These are phyloP conservation scores for Acacia melanoxylon DNA, from an alignment of 306 rosid species.

Conservation along the genomic window DNA sequence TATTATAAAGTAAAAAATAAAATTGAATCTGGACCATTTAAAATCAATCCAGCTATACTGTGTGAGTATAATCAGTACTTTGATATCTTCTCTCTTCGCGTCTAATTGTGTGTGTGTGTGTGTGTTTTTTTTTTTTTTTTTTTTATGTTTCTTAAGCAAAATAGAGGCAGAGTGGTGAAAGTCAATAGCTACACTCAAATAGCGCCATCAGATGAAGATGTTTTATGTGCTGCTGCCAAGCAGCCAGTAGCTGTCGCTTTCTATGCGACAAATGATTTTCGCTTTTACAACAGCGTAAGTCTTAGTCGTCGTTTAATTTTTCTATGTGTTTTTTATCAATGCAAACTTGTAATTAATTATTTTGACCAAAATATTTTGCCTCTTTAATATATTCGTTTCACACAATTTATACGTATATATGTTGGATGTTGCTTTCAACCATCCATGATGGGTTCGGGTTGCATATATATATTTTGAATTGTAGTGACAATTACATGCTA, in stretches of 20 bases:
- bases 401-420: neutral
- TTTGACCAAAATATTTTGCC: neutral
- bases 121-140: neutral
- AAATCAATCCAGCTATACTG: too few relatives aligned
- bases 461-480: too few relatives aligned
- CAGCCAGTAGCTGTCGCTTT: neutral
- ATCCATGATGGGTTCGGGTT: too few relatives aligned
- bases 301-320: neutral
- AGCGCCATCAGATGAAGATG: neutral
- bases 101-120: neutral
- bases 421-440: too few relatives aligned
- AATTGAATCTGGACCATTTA: too few relatives aligned
- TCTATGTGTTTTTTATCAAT: neutral
- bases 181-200: neutral
- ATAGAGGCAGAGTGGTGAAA: neutral
- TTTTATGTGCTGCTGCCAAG: neutral
- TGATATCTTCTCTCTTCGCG: neutral
- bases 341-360: neutral
- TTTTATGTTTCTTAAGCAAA: neutral
- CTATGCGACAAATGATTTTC: neutral
- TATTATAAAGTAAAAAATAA: too few relatives aligned
- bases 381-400: neutral
- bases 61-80: neutral
- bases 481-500: too few relatives aligned
- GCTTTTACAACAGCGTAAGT: neutral